phyloP scores from a whole-genome alignment of 2,329 filamentous ascomycete species.

The Beauveria australis region DNA sequence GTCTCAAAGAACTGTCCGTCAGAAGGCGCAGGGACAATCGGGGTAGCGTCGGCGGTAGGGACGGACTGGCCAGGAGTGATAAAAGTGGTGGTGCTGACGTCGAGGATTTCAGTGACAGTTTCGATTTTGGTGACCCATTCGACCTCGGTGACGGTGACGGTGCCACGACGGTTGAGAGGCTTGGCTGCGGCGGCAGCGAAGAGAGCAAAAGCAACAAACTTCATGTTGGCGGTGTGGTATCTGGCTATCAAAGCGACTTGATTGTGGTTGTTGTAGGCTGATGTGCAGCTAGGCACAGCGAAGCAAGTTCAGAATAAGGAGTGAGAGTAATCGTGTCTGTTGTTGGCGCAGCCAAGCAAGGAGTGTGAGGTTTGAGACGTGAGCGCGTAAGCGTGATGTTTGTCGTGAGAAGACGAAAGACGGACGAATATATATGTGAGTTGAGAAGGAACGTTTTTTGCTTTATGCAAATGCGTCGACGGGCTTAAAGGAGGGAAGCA shows the following conservation, averaged over 20 bases:
- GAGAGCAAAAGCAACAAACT: conserved; percentile 25
- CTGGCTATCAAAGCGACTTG: background rate
- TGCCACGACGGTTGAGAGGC: conserved; percentile 32
- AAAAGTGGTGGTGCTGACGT: conserved; percentile 39
- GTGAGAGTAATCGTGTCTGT: conserved; percentile 18
- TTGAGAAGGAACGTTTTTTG: background rate
- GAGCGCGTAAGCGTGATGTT: background rate
- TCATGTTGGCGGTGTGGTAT: conserved; percentile 27
- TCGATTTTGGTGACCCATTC: conserved; percentile 43
- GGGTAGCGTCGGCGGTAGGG: conserved; percentile 18
- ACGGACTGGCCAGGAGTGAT: conserved; percentile 28
- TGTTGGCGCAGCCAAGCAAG: conserved; percentile 9
- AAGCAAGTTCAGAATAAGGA: background rate
- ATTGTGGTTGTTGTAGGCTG: background rate
- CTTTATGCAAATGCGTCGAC: background rate
- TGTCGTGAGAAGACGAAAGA: background rate
- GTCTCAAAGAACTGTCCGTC: conserved; percentile 25
- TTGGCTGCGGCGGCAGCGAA: conserved; percentile 35
- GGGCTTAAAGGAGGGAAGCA: background rate
- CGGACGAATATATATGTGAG: background rate
- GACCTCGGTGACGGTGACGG: conserved; percentile 37
- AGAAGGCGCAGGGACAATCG: conserved; percentile 18
- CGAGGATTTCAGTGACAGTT: conserved; percentile 39
- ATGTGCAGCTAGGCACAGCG: conserved; percentile 1
- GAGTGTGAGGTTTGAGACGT: background rate